Percentiles rank a stretch among this genome's conserved stretches.
phyloP scores from a whole-genome alignment of 2,329 filamentous ascomycete genomes.

The Sphaerulina vaccinii region DNA sequence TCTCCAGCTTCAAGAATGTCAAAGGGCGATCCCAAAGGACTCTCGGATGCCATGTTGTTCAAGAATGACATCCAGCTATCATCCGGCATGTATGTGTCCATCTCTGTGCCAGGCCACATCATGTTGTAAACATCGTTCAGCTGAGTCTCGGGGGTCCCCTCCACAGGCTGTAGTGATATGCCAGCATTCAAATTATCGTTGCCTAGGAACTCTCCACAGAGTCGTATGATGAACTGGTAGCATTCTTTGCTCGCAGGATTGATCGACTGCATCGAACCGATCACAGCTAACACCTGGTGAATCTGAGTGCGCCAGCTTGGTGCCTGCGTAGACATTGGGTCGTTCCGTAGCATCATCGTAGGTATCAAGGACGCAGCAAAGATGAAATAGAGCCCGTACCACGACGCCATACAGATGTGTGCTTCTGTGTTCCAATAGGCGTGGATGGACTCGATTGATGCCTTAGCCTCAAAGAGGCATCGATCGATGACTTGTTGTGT shows the following conservation, averaged over 20 bases:
- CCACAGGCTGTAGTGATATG: constrained; percentile 24
- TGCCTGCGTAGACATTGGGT: constrained; percentile 40
- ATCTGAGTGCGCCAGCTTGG: constrained; percentile 46
- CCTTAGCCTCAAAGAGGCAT: constrained; percentile 46
- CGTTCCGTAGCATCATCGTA: constrained; percentile 48
- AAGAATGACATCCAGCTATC: constrained; percentile 27
- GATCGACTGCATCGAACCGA: constrained; percentile 40
- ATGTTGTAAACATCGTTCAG: constrained; percentile 46
- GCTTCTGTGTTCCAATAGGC: constrained; percentile 41
- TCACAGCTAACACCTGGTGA: constrained; percentile 39
- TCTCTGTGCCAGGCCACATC: constrained; percentile 48
- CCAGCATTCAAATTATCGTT: neutral
- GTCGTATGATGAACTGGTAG: constrained; percentile 43
- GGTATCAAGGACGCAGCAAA: constrained; percentile 53
- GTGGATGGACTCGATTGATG: constrained; percentile 43
- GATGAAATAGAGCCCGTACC: constrained; percentile 52
- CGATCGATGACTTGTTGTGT: constrained; percentile 34
- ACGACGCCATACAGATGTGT: constrained; percentile 44
- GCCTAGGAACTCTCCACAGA: constrained; percentile 42
- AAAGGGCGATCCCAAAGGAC: neutral
- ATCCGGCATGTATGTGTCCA: constrained; percentile 27
- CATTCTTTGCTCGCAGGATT: constrained; percentile 47
- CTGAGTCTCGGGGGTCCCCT: constrained; percentile 46
- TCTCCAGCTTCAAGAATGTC: too few species aligned
- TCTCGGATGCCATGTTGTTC: constrained; percentile 16